Base-by-base conservation (phyloP, 2,329 filamentous ascomycete genomes). In the Arthrinium phaeospermum region DNA sequence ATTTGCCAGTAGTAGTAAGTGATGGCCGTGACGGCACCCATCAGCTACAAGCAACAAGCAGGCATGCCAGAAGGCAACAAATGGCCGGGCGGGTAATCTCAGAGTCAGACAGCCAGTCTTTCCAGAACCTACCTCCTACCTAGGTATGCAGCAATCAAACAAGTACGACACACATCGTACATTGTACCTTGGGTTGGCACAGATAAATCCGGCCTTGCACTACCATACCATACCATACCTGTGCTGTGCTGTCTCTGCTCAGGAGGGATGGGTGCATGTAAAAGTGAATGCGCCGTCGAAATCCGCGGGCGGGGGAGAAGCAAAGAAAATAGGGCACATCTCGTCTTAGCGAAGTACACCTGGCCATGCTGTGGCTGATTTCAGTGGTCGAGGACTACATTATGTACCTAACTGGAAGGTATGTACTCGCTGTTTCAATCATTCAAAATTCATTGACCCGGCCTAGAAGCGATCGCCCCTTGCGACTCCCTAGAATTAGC, bases 401-500 rank as follows among this genome's bases (percentile, higher is more conserved):
- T n/a, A n/a, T n/a, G n/a, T n/a, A n/a, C 53, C 22, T 37, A 19
- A 3, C 13, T 14, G 7, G 19, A 7, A 47, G 6, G 45, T 47
- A 47, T 1, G 45, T 47, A 47, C 44, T 45, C 44, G 45, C 27
- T 34, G 53, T 34, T 57, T 57, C 53, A 57, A 34, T 57, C 27
- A n/a, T 41, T 64, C 27, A 30, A 30, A 30, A 30, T 30, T 30
- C 34, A 64, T 64, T 41, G 34, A 64, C 34, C 57, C 30, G 57
- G 57, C 53, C 30, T 27, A 41, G 19, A 41, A 64, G 57, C 49
- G 49, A 51, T 51, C 49, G 49, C 49, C 57, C 57, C 57, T 64
- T 64, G 57, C 30, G n/a, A 64, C 57, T 64, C 34, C 57, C 57
- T 64, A 64, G 57, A 64, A 41, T 64, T 64, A 64, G 57, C 30